Conservation (phyloP, 2,329 filamentous ascomycete species). For the Eurotiales sp. region DNA sequence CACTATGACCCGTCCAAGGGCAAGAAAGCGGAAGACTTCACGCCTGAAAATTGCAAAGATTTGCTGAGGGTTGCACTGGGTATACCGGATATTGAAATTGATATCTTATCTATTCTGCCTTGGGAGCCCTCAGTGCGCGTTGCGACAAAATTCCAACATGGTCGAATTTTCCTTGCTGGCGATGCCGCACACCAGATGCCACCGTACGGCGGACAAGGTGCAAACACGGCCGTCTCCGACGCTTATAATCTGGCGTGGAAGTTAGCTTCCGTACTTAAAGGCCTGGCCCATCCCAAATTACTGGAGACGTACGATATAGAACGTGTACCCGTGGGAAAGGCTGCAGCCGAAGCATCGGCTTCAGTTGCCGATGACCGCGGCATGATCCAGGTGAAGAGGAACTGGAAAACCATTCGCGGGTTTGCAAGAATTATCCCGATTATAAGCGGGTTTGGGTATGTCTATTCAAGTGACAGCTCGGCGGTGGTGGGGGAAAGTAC, state of each 20-base stretch:
- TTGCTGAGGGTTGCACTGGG: constrained; percentile 7
- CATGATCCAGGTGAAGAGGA: neutral
- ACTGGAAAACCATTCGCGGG: neutral
- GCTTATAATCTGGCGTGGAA: constrained; percentile 57
- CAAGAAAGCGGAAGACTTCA: constrained; percentile 8
- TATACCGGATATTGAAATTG: constrained; percentile 4
- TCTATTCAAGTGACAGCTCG: constrained; percentile 8
- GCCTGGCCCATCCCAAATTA: constrained; percentile 26
- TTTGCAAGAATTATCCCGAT: neutral
- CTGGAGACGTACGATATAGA: constrained; percentile 9
- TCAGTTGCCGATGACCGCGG: constrained; percentile 8
- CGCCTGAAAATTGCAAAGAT: constrained; percentile 5
- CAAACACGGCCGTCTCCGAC: constrained; percentile 50
- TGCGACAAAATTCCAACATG: constrained; percentile 12
- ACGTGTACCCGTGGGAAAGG: constrained; percentile 4
- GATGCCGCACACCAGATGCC: constrained; percentile 20
- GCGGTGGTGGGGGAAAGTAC: constrained; percentile 6
- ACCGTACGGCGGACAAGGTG: constrained; percentile 18
- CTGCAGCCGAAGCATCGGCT: constrained; percentile 9
- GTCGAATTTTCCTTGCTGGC: constrained; percentile 19
- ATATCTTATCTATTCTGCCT: constrained; percentile 9
- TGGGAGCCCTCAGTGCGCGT: constrained; percentile 12
- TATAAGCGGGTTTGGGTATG: constrained; percentile 8
- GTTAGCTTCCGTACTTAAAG: constrained; percentile 44
- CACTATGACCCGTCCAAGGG: constrained; percentile 5